A percentile compares a stretch with the other conserved stretches of the same genome.
phyloP scores from a whole-genome alignment of 1,139 yeast genomes.

The Geotrichum candidum region DNA sequence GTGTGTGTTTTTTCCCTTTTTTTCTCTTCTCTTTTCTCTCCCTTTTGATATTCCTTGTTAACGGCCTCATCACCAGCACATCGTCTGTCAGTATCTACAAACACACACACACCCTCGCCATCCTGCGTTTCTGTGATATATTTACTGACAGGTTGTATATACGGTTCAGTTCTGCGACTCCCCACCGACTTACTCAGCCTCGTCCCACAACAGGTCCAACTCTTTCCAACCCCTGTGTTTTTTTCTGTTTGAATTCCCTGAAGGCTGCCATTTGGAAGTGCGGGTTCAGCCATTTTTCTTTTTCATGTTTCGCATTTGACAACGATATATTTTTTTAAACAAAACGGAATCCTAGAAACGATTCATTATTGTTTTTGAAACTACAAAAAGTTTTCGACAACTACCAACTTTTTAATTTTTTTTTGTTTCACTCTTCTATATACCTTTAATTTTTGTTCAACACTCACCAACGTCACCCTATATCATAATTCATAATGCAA shows the following conservation, averaged over 20 bases:
- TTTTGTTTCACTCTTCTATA: neutral
- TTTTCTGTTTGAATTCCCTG: neutral
- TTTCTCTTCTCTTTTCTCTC: too few species aligned
- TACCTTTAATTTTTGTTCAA: neutral
- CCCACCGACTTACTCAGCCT: neutral
- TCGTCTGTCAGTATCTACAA: too few species aligned
- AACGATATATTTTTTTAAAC: neutral
- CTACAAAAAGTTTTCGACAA: too few species aligned
- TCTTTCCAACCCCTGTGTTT: neutral
- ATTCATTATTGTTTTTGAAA: neutral
- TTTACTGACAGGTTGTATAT: neutral
- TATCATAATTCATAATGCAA: neutral
- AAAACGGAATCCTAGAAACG: neutral
- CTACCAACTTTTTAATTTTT: neutral
- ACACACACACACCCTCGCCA: too few species aligned
- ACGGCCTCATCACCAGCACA: too few species aligned
- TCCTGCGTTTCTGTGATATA: neutral
- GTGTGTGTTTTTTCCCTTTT: too few species aligned
- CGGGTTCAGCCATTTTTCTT: conserved; percentile 1
- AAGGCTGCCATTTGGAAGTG: neutral
- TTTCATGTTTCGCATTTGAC: neutral
- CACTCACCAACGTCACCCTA: neutral
- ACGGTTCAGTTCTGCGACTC: neutral
- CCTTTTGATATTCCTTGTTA: too few species aligned
- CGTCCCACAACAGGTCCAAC: neutral